phyloP scores from a whole-genome alignment of 495 filamentous ascomycete genomes.

The Amphirosellinia nigrospora region DNA sequence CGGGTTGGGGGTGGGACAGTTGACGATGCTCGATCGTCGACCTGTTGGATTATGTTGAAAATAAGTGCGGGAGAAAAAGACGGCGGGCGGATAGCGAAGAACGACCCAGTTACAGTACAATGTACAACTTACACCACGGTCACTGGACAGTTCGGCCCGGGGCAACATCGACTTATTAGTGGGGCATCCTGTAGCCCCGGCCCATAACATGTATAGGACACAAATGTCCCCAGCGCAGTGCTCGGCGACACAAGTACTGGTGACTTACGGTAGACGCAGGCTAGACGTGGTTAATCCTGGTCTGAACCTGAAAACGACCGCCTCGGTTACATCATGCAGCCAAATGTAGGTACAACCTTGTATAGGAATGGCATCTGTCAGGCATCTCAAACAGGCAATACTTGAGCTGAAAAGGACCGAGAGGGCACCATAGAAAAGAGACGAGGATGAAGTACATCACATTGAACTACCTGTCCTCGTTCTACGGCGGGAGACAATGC shows the following conservation, averaged over 20 bases:
- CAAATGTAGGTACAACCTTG: constrained; percentile 2
- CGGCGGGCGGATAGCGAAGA: not conserved
- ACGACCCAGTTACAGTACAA: constrained; percentile 1
- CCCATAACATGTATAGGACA: not conserved
- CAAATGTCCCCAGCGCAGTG: no score
- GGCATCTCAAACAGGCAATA: constrained; percentile 2
- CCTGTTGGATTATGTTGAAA: not conserved
- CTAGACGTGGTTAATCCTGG: not conserved
- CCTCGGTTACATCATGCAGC: constrained; percentile 19
- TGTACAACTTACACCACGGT: constrained; percentile 3
- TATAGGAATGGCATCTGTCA: not conserved
- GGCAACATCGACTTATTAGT: constrained; percentile 6
- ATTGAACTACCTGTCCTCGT: not conserved
- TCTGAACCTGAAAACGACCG: not conserved
- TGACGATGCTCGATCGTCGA: constrained; percentile 16
- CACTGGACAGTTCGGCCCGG: not conserved
- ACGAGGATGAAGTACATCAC: not conserved
- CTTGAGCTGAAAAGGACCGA: no score
- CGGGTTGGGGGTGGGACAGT: constrained; percentile 9
- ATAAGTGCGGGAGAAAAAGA: constrained; percentile 8
- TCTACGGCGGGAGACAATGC: not conserved
- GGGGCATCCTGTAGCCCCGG: not conserved
- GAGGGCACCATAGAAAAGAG: not conserved
- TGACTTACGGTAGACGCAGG: not conserved
- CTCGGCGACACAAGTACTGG: not conserved